Conservation (phyloP, 306 rosid genomes). For the Cicer arietinum region DNA sequence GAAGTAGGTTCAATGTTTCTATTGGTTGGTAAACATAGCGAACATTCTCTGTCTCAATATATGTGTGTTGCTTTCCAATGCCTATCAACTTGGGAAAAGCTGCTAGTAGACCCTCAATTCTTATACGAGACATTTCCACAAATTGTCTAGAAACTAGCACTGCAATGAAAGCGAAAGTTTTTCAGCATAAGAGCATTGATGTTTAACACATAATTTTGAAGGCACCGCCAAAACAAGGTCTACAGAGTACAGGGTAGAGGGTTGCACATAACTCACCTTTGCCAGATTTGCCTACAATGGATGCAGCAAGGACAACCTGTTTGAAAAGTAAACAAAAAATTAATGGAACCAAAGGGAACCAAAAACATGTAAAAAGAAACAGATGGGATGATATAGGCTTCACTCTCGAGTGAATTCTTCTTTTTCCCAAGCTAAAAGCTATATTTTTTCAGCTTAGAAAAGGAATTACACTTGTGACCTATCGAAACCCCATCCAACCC, state of each 20-base stretch:
- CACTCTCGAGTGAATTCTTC: slow-evolving; percentile 31
- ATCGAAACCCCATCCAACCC: slow-evolving; percentile 1
- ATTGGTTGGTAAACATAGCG: slow-evolving; percentile 99
- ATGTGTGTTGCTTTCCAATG: slow-evolving; percentile 94
- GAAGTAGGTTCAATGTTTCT: slow-evolving; percentile 87
- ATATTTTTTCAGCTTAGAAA: neutral
- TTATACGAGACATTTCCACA: slow-evolving; percentile 89
- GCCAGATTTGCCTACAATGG: slow-evolving; percentile 83
- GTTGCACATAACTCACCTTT: slow-evolving; percentile 65
- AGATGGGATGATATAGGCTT: neutral
- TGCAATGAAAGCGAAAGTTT: slow-evolving; percentile 48
- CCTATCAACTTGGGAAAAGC: slow-evolving; percentile 98
- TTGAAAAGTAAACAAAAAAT: slow-evolving; percentile 41
- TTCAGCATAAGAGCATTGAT: neutral
- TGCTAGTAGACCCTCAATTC: slow-evolving; percentile 97
- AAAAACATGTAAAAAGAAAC: neutral
- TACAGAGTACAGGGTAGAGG: neutral
- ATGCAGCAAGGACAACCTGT: slow-evolving; percentile 95
- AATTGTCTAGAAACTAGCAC: slow-evolving; percentile 95
- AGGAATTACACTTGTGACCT: neutral
- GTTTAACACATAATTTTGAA: neutral
- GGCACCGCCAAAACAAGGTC: too few relatives aligned
- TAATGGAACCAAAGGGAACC: neutral
- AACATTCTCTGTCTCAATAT: slow-evolving; percentile 93
- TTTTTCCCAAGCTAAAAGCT: slow-evolving; percentile 17